A percentile compares a stretch with the other conserved stretches of the same genome.
Conservation (phyloP, 257 asterid genomes). For the Knoxia roxburghii region DNA sequence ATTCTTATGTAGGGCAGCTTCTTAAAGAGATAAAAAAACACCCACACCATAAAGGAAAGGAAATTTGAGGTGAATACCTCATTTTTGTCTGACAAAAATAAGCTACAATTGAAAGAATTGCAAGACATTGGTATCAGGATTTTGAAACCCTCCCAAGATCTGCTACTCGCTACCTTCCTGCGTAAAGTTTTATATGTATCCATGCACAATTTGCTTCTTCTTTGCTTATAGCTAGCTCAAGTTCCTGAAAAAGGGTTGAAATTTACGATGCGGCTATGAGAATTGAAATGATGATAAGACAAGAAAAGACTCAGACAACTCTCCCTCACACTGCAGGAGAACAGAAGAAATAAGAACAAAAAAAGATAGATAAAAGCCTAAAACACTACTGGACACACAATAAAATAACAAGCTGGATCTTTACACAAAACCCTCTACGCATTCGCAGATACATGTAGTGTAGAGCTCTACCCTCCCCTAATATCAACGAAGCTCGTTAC, state of each 20-base stretch:
- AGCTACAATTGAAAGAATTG: constrained; percentile 6
- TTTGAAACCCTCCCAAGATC: background rate
- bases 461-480: background rate
- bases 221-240: background rate
- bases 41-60: background rate
- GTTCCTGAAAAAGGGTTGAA: background rate
- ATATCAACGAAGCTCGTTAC: background rate
- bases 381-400: no score
- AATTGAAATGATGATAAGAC: background rate
- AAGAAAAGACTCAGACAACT: background rate
- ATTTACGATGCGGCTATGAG: background rate
- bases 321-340: background rate
- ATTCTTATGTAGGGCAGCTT: no score
- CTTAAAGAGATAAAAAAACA: background rate
- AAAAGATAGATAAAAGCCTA: background rate
- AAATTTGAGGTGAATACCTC: background rate
- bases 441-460: no score
- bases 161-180: background rate
- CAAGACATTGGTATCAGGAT: background rate
- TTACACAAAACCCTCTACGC: no score
- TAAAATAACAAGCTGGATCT: no score
- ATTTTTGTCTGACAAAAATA: background rate
- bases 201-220: background rate
- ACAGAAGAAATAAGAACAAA: background rate
- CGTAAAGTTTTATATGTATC: background rate